Percentiles rank a stretch among this genome's conserved stretches.
Conservation (phyloP, 176 grass and related monocot genomes). For the Oryza brachyantha region DNA sequence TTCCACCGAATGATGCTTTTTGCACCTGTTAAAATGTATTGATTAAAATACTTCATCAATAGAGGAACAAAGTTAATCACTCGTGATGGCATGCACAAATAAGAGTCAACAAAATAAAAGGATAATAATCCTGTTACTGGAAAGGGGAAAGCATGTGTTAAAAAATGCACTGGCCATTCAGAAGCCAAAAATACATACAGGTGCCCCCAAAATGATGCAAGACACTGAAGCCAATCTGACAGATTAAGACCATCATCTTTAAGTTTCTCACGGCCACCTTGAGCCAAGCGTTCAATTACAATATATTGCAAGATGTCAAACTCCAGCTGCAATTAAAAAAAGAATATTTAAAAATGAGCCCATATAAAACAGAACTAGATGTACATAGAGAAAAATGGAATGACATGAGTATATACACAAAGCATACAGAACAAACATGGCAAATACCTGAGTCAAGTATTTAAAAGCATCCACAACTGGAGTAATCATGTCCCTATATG, state of each 20-base stretch:
- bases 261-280: slow-evolving; percentile 92
- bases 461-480: slow-evolving; percentile 99
- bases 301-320: slow-evolving; percentile 99
- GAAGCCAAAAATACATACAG: slow-evolving; percentile 60
- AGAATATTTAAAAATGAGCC: background rate
- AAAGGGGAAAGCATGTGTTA: slow-evolving; percentile 2
- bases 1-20: slow-evolving; percentile 95
- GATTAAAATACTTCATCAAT: slow-evolving; percentile 12
- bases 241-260: slow-evolving; percentile 99
- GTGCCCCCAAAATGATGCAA: slow-evolving; percentile 99
- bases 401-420: slow-evolving; percentile 12
- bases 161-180: slow-evolving; percentile 25
- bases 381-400: background rate
- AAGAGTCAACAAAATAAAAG: background rate
- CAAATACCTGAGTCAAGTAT: slow-evolving; percentile 95
- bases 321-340: slow-evolving; percentile 68
- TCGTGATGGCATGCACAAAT: background rate
- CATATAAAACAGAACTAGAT: background rate
- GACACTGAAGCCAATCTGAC: slow-evolving; percentile 98
- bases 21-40: slow-evolving; percentile 65
- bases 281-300: slow-evolving; percentile 94
- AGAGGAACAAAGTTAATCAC: slow-evolving; percentile 6
- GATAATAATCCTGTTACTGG: slow-evolving; percentile 13
- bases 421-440: slow-evolving; percentile 16
- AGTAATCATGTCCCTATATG: slow-evolving; percentile 98